Conservation (phyloP, 108 stramenopile species). For the Stephanodiscus minutulus region DNA sequence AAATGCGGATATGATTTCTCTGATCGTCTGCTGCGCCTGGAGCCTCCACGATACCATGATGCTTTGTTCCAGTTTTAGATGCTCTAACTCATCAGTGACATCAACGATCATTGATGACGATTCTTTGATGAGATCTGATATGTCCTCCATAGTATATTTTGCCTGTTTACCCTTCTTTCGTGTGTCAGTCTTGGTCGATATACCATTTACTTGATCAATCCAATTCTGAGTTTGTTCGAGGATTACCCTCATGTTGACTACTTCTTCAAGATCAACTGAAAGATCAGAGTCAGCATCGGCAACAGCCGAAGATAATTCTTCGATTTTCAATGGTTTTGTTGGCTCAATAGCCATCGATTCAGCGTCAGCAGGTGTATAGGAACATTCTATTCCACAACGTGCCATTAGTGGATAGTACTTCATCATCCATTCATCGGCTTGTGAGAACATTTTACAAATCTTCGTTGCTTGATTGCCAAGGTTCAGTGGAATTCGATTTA, state of each 20-base stretch:
- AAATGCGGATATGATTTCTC: slow-evolving; percentile 60
- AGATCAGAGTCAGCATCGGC: slow-evolving; percentile 57
- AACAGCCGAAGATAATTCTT: slow-evolving; percentile 48
- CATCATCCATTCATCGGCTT: slow-evolving; percentile 72
- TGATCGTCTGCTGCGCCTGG: slow-evolving; percentile 45
- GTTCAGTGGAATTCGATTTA: slow-evolving; percentile 61
- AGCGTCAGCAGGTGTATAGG: slow-evolving; percentile 24
- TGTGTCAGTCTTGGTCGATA: slow-evolving; percentile 52
- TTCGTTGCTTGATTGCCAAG: slow-evolving; percentile 63
- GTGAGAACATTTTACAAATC: slow-evolving; percentile 59
- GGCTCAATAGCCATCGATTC: background rate
- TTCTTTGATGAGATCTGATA: slow-evolving; percentile 60
- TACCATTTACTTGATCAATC: slow-evolving; percentile 47
- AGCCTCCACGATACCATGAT: slow-evolving; percentile 54
- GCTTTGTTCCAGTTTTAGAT: slow-evolving; percentile 51
- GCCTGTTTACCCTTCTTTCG: slow-evolving; percentile 39
- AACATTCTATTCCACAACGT: slow-evolving; percentile 51
- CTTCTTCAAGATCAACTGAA: slow-evolving; percentile 71
- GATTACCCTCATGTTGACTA: slow-evolving; percentile 51
- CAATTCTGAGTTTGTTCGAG: slow-evolving; percentile 49
- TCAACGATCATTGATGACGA: slow-evolving; percentile 57
- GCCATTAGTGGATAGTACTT: slow-evolving; percentile 47
- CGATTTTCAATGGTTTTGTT: slow-evolving; percentile 21
- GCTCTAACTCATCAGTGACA: slow-evolving; percentile 49
- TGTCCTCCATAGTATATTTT: slow-evolving; percentile 45